Conservation (phyloP, 371 early-diverging fungal species). For the Mortierella sp. region DNA sequence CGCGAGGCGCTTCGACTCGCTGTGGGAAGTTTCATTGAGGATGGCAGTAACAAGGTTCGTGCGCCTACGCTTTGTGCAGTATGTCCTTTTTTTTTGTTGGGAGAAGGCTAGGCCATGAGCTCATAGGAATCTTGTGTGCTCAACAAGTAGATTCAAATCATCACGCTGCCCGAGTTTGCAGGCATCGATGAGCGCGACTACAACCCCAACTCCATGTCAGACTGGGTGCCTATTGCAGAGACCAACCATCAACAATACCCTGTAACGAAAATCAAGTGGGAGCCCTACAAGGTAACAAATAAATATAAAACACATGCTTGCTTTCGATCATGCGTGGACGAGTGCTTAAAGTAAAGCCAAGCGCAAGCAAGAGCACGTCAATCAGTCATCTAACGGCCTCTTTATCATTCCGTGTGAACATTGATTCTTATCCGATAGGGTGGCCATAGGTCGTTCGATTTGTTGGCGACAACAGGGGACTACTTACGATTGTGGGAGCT, state of each 20-base stretch:
- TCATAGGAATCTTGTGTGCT: neutral
- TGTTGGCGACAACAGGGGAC: conserved; percentile 92
- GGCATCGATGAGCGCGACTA: conserved; percentile 55
- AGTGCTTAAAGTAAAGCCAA: neutral
- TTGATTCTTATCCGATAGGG: conserved; percentile 33
- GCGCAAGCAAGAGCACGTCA: neutral
- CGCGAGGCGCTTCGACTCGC: conserved; percentile 82
- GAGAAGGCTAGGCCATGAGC: neutral
- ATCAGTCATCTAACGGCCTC: neutral
- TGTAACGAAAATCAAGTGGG: conserved; percentile 91
- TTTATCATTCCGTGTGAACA: neutral
- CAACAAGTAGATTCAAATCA: conserved; percentile 69
- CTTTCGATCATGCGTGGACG: neutral
- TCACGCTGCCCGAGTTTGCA: conserved; percentile 68
- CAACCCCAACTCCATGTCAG: conserved; percentile 57
- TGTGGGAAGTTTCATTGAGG: conserved; percentile 87
- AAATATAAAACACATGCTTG: neutral
- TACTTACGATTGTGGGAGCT: conserved; percentile 90
- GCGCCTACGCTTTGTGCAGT: neutral
- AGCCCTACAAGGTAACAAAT: conserved; percentile 76
- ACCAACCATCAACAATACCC: conserved; percentile 87
- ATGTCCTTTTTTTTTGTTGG: too few species aligned
- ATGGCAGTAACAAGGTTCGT: conserved; percentile 83
- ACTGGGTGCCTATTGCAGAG: conserved; percentile 85
- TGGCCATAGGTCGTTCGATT: conserved; percentile 69